A percentile compares a stretch with the other conserved stretches of the same genome.
phyloP scores from a whole-genome alignment of 2,329 filamentous ascomycete species.

The Colletotrichum australisinense region DNA sequence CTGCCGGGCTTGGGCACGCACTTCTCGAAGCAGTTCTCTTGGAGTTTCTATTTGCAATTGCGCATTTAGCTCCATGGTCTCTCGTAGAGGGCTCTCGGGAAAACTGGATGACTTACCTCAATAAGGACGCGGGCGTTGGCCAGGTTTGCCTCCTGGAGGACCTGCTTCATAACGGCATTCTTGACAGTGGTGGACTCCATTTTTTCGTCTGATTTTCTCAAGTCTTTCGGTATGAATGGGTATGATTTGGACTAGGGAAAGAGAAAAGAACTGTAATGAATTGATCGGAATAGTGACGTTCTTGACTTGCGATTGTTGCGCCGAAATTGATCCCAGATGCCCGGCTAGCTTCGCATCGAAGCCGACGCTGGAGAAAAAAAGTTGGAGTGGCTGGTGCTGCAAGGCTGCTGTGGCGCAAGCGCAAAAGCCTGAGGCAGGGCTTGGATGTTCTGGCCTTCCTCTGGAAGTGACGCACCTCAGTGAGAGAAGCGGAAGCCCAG shows the following conservation, averaged over 20 bases:
- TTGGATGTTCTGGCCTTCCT: background rate
- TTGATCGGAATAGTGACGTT: conserved; percentile 1
- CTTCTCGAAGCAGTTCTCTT: conserved; percentile 83
- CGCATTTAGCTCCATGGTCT: background rate
- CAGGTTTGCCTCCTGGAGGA: conserved; percentile 73
- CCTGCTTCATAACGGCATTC: conserved; percentile 72
- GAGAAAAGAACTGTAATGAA: background rate
- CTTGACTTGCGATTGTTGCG: background rate
- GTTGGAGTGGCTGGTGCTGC: conserved; percentile 20
- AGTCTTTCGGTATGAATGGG: conserved; percentile 4
- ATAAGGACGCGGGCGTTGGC: conserved; percentile 78
- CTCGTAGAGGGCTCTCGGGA: background rate
- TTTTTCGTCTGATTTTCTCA: conserved; percentile 24
- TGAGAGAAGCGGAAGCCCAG: background rate
- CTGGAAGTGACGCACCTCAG: background rate
- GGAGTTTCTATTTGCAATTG: conserved; percentile 71
- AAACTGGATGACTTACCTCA: conserved; percentile 63
- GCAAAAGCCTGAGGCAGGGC: conserved; percentile 14
- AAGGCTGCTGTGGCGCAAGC: conserved; percentile 27
- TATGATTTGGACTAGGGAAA: conserved; percentile 18
- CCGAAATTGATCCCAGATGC: background rate
- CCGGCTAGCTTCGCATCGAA: conserved; percentile 17
- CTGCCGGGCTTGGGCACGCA: conserved; percentile 78
- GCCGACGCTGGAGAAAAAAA: conserved; percentile 13
- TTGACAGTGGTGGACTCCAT: conserved; percentile 72